Evolutionary conservation across 305 asterid species (phyloP), one percentile per base, ranked within the genome.

Genomic region (Coffea humblotiana): DNA sequence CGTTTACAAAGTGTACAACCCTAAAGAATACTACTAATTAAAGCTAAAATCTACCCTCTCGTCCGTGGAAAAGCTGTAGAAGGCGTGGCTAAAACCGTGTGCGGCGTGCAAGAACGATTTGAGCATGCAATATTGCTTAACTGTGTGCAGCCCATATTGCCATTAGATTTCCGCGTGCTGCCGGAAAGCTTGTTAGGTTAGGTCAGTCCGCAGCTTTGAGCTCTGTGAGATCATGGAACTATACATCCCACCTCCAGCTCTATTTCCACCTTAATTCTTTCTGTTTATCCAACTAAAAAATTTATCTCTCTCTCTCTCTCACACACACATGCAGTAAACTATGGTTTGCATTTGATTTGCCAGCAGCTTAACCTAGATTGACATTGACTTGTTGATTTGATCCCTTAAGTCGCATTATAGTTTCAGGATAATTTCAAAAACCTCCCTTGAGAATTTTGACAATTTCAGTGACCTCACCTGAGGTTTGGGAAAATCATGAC

Each of bases 121-220:
- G 9, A 63, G 68, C 35, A 9, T 63, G 15, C 14, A 21, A 23
- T 3, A 4, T 45, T 32, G 45, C 11, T 25, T 63, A 63, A n/a
- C 68, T 6, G 65, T 19, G 27, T 7, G 12, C 48, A 45, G 8
- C 12, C 12, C 1, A 10, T 10, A 48, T 7, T 60, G 66, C 32
- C 25, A 23, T 0, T 25, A 23, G 29, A 61, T 61, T 70, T 47
- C 76, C 76, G 76, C 76, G 76, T 72, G 77, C 77, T 15, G 14
- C 49, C 72, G 7, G 27, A 51, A 72, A 51, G 72, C 71, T 66
- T 4, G 43, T 37, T 37, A 19, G 32, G 65, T 8, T n/a, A 9
- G 23, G 77, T 8, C 65, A 19, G 23, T 18, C 77, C 65, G 16
- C 65, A 72, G 77, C 77, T 72, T 72, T 72, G 6, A 51, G 25